A percentile compares a stretch with the other conserved stretches of the same genome.
Evolutionary conservation across 768 basidiomycete genomes (phyloP).

Genomic region (Mycena rosella): DNA sequence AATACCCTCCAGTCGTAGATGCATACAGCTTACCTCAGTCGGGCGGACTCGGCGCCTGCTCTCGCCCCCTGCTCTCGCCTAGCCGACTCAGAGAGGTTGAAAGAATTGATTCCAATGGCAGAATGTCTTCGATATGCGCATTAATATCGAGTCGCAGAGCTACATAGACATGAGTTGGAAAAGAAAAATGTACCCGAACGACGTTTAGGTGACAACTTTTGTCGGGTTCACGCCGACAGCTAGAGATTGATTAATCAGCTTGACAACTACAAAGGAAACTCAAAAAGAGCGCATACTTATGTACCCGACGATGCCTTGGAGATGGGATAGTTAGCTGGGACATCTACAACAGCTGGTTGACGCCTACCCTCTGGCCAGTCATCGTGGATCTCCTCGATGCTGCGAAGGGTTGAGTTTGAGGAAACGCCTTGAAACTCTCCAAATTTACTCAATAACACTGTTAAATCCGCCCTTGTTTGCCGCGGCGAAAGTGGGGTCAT

Average conservation of each 20-base stretch:
- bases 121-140: too few species aligned
- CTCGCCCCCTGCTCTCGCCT: too few species aligned
- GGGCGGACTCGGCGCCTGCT: too few species aligned
- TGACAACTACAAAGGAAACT: background rate
- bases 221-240: background rate
- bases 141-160: too few species aligned
- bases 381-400: slow-evolving; percentile 43
- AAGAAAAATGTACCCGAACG: too few species aligned
- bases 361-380: slow-evolving; percentile 46
- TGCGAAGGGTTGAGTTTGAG: background rate
- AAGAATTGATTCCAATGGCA: too few species aligned
- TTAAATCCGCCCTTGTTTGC: slow-evolving; percentile 44
- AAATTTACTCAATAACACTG: slow-evolving; percentile 44
- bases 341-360: too few species aligned
- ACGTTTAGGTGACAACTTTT: background rate
- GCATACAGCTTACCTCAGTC: too few species aligned
- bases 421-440: background rate
- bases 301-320: background rate
- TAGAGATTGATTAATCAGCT: too few species aligned
- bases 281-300: background rate
- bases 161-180: too few species aligned
- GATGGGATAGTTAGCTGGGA: background rate
- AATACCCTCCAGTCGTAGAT: too few species aligned
- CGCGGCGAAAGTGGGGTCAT: slow-evolving; percentile 45
- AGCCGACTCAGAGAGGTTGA: too few species aligned